These are phyloP conservation scores for Aspergillus chevalieri DNA, from an alignment of 2,329 filamentous ascomycete species.

Conservation along the genomic window DNA sequence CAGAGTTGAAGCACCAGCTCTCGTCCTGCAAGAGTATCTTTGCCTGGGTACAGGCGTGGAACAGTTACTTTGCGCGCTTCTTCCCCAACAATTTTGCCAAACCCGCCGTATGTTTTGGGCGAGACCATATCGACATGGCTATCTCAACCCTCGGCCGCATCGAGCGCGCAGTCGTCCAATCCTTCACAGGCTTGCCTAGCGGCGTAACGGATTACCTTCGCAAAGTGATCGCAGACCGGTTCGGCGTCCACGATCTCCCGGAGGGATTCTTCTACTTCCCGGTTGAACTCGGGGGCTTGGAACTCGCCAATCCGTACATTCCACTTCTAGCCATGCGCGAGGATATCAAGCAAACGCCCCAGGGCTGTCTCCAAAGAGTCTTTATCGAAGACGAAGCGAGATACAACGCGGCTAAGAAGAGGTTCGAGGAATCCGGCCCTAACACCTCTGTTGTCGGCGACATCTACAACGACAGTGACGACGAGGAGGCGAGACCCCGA, in stretches of 20 bases:
- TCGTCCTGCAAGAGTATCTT: slow-evolving; percentile 51
- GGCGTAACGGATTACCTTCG: slow-evolving; percentile 55
- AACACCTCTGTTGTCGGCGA: neutral
- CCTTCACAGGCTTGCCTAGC: slow-evolving; percentile 6
- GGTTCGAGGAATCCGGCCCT: slow-evolving; percentile 24
- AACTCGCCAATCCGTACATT: slow-evolving; percentile 47
- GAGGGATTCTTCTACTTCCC: slow-evolving; percentile 51
- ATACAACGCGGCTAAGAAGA: slow-evolving; percentile 41
- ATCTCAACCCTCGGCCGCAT: slow-evolving; percentile 49
- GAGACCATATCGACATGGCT: slow-evolving; percentile 51
- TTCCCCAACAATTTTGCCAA: slow-evolving; percentile 54
- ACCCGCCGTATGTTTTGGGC: slow-evolving; percentile 50
- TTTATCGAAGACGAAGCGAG: slow-evolving; percentile 47
- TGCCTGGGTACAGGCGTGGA: slow-evolving; percentile 56
- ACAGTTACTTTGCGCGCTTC: slow-evolving; percentile 52
- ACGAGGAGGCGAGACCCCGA: slow-evolving; percentile 2
- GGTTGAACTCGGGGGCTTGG: slow-evolving; percentile 46
- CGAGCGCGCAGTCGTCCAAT: slow-evolving; percentile 46
- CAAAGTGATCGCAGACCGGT: slow-evolving; percentile 47
- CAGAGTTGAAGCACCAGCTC: slow-evolving; percentile 55
- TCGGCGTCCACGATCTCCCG: slow-evolving; percentile 43
- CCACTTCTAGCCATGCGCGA: slow-evolving; percentile 43
- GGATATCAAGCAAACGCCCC: slow-evolving; percentile 32
- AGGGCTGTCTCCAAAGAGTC: slow-evolving; percentile 26
- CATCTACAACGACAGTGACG: slow-evolving; percentile 2